A percentile compares a stretch with the other conserved stretches of the same genome.
phyloP scores from a whole-genome alignment of 345 rosid genomes.

The Excoecaria agallocha region DNA sequence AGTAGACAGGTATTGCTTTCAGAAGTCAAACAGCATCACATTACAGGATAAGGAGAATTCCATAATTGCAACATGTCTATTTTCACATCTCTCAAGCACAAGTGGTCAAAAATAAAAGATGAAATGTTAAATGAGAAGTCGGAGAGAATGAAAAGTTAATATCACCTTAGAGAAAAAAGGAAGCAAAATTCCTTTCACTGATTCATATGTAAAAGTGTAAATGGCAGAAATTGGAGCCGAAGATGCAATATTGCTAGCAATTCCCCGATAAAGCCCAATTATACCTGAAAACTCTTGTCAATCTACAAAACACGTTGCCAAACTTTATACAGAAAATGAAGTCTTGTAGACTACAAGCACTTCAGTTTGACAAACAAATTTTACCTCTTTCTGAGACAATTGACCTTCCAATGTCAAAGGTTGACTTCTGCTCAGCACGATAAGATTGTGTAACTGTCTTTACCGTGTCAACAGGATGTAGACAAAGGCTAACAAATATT shows the following conservation, averaged over 20 bases:
- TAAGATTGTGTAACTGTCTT: constrained; percentile 82
- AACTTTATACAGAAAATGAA: constrained; percentile 2
- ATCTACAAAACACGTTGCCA: constrained; percentile 3
- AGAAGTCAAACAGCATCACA: not conserved
- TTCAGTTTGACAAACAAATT: constrained; percentile 1
- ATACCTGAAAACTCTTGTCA: constrained; percentile 48
- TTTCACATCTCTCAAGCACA: not conserved
- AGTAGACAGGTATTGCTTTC: constrained; percentile 1
- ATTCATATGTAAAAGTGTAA: constrained; percentile 83
- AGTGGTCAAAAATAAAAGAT: constrained; percentile 1
- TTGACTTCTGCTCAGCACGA: constrained; percentile 61
- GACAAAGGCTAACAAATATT: constrained; percentile 76
- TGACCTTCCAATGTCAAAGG: constrained; percentile 58
- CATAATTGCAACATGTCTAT: not conserved
- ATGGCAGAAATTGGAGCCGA: constrained; percentile 94
- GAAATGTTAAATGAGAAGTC: constrained; percentile 9
- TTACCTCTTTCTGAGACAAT: constrained; percentile 87
- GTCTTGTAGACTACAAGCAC: not conserved
- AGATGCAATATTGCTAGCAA: constrained; percentile 76
- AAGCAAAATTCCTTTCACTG: constrained; percentile 74
- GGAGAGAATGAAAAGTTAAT: not conserved
- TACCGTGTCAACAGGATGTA: constrained; percentile 90
- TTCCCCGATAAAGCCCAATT: constrained; percentile 79
- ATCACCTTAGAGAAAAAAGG: constrained; percentile 75
- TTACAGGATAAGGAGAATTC: not conserved